Evolutionary conservation across 2,329 filamentous ascomycete species (phyloP).

Genomic region (Trichoderma citrinoviride): DNA sequence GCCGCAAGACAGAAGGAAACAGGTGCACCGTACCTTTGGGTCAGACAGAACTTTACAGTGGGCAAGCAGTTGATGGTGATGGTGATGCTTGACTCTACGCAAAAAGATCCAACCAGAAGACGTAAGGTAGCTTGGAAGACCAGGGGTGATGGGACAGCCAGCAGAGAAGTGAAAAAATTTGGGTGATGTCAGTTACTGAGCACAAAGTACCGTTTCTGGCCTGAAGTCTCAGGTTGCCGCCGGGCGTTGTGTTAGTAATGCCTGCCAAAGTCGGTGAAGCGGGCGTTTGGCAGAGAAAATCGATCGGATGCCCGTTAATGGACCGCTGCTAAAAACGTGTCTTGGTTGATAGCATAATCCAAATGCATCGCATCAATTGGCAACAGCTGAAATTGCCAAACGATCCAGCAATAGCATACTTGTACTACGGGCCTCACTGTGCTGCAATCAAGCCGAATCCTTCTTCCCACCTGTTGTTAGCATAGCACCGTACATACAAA

Average conservation of each 20-base stretch:
- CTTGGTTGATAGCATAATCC: not conserved
- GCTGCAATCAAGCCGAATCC: no score
- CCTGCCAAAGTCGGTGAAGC: not conserved
- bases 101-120: not conserved
- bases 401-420: no score
- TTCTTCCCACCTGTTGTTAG: no score
- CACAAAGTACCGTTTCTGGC: slow-evolving; percentile 26
- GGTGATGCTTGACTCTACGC: slow-evolving; percentile 1
- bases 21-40: slow-evolving; percentile 1
- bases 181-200: slow-evolving; percentile 15
- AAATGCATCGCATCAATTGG: no score
- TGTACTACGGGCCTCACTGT: no score
- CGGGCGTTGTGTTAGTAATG: not conserved
- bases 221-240: slow-evolving; percentile 37
- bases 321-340: no score
- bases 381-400: no score
- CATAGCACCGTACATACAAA: no score
- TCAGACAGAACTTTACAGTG: not conserved
- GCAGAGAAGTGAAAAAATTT: slow-evolving; percentile 24
- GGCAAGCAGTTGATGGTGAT: not conserved
- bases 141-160: slow-evolving; percentile 13
- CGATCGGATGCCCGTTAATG: not conserved
- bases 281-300: not conserved
- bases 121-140: not conserved
- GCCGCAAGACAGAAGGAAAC: not conserved